Percentiles rank a stretch among this genome's conserved stretches.
Conservation (phyloP, 768 basidiomycete species). For the Amanita brunnescens region DNA sequence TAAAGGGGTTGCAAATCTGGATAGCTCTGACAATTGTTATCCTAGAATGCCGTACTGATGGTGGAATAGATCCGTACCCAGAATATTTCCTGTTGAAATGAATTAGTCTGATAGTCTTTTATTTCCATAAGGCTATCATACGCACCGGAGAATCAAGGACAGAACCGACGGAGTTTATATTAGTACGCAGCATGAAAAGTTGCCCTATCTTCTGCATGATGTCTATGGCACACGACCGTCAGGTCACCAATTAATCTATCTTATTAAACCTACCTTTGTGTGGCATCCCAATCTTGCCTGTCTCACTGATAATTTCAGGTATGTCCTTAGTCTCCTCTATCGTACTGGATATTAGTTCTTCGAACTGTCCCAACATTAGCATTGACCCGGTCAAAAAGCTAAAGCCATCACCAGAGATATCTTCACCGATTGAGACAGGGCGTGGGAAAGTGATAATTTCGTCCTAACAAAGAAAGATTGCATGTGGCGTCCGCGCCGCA, state of each 20-base stretch:
- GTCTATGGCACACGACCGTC: constrained; percentile 35
- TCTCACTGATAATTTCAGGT: constrained; percentile 87
- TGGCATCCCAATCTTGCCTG: constrained; percentile 88
- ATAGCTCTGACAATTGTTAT: constrained; percentile 51
- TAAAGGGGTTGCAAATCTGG: constrained; percentile 95
- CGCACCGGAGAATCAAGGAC: constrained; percentile 92
- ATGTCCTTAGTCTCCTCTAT: constrained; percentile 97
- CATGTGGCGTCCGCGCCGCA: constrained; percentile 9
- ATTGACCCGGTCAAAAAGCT: not conserved
- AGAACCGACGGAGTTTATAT: constrained; percentile 92
- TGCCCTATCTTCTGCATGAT: constrained; percentile 98
- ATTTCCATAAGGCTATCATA: not conserved
- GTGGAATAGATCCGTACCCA: constrained; percentile 50
- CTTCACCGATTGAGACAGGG: constrained; percentile 93
- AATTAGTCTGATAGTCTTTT: constrained; percentile 1
- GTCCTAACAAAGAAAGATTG: constrained; percentile 49
- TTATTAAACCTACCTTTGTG: constrained; percentile 51
- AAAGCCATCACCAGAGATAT: constrained; percentile 65
- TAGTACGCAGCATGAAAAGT: constrained; percentile 86
- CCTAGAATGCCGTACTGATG: not conserved
- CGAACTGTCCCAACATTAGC: constrained; percentile 46
- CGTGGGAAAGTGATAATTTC: constrained; percentile 90
- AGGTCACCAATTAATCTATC: constrained; percentile 7
- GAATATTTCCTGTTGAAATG: constrained; percentile 67
- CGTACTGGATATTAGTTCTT: constrained; percentile 84